Conservation (phyloP, 179 eudicot species). For the Gypsophila paniculata region DNA sequence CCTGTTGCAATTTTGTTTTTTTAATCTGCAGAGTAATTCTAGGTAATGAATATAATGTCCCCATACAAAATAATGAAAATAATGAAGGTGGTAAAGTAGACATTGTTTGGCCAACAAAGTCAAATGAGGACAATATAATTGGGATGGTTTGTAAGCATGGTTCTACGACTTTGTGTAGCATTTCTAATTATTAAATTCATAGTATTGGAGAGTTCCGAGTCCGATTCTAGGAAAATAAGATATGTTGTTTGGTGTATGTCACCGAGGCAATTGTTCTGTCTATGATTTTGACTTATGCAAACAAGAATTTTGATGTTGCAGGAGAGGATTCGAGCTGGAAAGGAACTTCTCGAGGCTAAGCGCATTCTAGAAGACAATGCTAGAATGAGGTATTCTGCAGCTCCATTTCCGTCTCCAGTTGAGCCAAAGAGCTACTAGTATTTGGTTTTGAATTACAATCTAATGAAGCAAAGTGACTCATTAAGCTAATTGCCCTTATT, state of each 20-base stretch:
- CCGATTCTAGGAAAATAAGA: neutral
- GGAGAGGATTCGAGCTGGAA: conserved; percentile 62
- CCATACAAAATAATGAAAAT: too few species aligned
- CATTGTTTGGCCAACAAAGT: too few species aligned
- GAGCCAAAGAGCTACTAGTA: too few species aligned
- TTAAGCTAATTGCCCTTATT: too few species aligned
- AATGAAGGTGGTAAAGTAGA: too few species aligned
- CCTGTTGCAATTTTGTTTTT: too few species aligned
- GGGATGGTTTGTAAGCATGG: too few species aligned
- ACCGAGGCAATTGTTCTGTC: neutral
- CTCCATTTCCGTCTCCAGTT: neutral
- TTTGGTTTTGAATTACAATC: too few species aligned
- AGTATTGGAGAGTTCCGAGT: neutral
- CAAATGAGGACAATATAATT: too few species aligned
- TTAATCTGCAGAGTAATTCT: too few species aligned
- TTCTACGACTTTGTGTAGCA: neutral
- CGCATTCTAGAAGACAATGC: conserved; percentile 57
- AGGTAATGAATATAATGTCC: too few species aligned
- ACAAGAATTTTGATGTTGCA: conserved; percentile 29
- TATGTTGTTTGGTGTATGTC: neutral
- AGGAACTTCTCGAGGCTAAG: conserved; percentile 53
- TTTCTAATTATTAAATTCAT: neutral
- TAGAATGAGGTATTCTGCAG: conserved; percentile 51
- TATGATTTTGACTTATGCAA: neutral
- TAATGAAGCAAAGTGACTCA: too few species aligned